A percentile compares a stretch with the other conserved stretches of the same genome.
phyloP scores from a whole-genome alignment of 352 stramenopile genomes.

The Aphanomyces stellatus region DNA sequence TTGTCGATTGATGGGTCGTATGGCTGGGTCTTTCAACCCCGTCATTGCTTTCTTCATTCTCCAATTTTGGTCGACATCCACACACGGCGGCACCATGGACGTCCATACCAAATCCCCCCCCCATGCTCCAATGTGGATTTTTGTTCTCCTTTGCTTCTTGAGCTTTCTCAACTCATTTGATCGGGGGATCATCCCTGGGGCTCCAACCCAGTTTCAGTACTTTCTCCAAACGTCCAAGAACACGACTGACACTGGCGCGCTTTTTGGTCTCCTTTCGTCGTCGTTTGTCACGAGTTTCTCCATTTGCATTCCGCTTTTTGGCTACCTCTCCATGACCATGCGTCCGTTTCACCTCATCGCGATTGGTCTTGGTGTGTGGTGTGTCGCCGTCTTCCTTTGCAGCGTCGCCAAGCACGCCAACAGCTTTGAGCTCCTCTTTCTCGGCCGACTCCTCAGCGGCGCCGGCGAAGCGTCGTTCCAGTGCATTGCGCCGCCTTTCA shows the following conservation, averaged over 20 bases:
- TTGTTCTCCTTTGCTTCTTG: constrained; percentile 79
- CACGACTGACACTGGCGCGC: constrained; percentile 42
- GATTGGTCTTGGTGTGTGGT: constrained; percentile 84
- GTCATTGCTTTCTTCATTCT: too few relatives aligned
- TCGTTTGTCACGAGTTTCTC: constrained; percentile 92
- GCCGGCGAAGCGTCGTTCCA: constrained; percentile 90
- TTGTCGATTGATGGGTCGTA: too few relatives aligned
- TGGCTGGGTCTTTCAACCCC: too few relatives aligned
- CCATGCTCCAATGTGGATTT: constrained; percentile 30
- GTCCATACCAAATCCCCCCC: too few relatives aligned
- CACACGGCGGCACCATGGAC: too few relatives aligned
- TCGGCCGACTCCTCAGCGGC: constrained; percentile 80
- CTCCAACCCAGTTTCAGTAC: constrained; percentile 84
- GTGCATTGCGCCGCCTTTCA: constrained; percentile 88
- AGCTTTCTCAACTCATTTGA: constrained; percentile 94
- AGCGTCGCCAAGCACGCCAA: constrained; percentile 62
- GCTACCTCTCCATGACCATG: constrained; percentile 83
- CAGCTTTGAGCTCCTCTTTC: constrained; percentile 86
- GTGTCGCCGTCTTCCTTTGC: constrained; percentile 80
- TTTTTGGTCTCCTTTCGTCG: constrained; percentile 84
- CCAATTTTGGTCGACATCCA: too few relatives aligned
- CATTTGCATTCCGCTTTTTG: constrained; percentile 85
- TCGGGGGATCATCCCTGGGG: constrained; percentile 91
- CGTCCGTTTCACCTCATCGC: constrained; percentile 87
- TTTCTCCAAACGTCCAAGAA: constrained; percentile 85